Evolutionary conservation across 2,329 filamentous ascomycete genomes (phyloP), one percentile per base, ranked within the genome.

Genomic region (Colletotrichum orchidophilum): DNA sequence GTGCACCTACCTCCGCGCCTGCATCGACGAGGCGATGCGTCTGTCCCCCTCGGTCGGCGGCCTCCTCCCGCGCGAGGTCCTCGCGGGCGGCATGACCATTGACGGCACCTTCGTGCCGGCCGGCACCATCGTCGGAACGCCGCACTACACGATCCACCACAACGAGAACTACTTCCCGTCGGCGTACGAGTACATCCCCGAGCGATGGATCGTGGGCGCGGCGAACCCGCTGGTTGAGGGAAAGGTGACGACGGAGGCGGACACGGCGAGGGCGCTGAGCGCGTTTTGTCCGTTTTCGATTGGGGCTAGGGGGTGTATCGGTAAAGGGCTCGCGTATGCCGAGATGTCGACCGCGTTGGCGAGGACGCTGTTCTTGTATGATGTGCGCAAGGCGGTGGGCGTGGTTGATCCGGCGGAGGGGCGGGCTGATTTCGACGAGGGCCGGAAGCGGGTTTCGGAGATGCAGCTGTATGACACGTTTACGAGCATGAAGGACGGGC

Each of bases 271-370:
- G 5, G 91, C 92, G 2, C 87, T 92, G 61, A 86, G 85, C 39
- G 93, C 93, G 0, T 96, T 93, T 81, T 94, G 91, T 73, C 92
- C 94, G 1, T 94, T 94, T 75, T 91, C 88, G 55, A 83, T 93
- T 72, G 92, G 92, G 0, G 90, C 91, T 0, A 83, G 92, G 12
- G 91, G 91, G 2, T 94, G 92, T 77, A 93, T 94, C 65, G 92
- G 92, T 0, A 94, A 93, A 84, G 87, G 87, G 0, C 80, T 93
- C 54, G 91, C 91, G 2, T 92, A 93, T 75, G 85, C 88, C 54
- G 91, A 93, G 83, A 88, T 93, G 86, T 88, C 83, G 62, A 87
- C 88, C 5, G 88, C 90, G 2, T 78, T 93, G 65, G 91, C 91
- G 39, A 81, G 91, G 15, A 83, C 90, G 24, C 76, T 93, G 70